Base-by-base conservation (phyloP, 805 yeast genomes). In the Yarrowia porcina region DNA sequence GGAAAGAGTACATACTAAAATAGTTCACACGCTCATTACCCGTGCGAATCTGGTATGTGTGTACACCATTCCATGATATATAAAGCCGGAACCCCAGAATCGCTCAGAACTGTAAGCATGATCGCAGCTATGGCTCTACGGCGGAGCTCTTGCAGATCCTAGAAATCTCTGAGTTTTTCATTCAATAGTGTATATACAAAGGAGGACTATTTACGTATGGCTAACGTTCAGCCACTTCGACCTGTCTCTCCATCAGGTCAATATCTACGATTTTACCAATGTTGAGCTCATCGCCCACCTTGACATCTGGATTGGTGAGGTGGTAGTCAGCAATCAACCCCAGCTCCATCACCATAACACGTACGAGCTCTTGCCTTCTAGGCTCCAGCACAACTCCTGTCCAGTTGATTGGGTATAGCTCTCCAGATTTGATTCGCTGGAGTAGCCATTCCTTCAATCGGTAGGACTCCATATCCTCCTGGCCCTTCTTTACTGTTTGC, bases 311-410 rank as follows among this genome's bases (percentile, higher is more conserved):
- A 15, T 5, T 18, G 18, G 10, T 28, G 13, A 56, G n/a, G 6
- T 41, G 20, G 20, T 56, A 56, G 8, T 56, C 61, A 15, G 49
- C 61, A 27, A 39, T 56, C 30, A 30, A 5, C 1, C 61, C 61
- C 12, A 39, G 35, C 20, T 56, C 61, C 47, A 41, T 39, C n/a
- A 56, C 49, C 61, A 39, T 28, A n/a, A 56, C 61, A 2, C 49
- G 49, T 20, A 56, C 49, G 23, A 17, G 4, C 4, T 39, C 30
- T 17, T 41, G 28, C 8, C 38, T 5, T 20, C 61, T 12, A 7
- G 49, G 49, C 30, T 39, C 49, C 38, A 56, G 9, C 2, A 56
- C 61, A 38, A 56, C 1, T 4, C 39, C 47, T 15, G 38, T 38
- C 61, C 61, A 56, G 10, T 39, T 30, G 61, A 56, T 21, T 4